Percentiles rank a stretch among this genome's conserved stretches.
Conservation (phyloP, 2,329 filamentous ascomycete genomes). For the Trichoderma arundinaceum region DNA sequence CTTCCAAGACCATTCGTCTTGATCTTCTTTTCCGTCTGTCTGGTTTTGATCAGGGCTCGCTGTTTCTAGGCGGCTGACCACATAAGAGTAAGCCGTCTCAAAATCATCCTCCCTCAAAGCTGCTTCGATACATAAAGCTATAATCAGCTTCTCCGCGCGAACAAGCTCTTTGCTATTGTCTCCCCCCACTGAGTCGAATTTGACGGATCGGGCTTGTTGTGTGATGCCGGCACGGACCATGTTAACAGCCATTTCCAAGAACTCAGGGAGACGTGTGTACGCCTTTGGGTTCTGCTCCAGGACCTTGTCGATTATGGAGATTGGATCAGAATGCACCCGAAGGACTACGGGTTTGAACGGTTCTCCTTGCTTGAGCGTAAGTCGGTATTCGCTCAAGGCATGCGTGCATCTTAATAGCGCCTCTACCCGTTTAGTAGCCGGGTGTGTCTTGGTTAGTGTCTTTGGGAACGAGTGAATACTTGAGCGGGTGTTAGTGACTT, state of each 20-base stretch:
- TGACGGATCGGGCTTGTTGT: constrained; percentile 30
- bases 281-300: constrained; percentile 76
- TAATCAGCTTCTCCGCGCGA: constrained; percentile 68
- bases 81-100: constrained; percentile 85
- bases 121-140: constrained; percentile 80
- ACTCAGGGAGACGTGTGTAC: constrained; percentile 76
- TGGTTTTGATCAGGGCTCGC: constrained; percentile 24
- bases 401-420: constrained; percentile 76
- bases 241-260: constrained; percentile 70
- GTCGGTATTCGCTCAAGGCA: constrained; percentile 73
- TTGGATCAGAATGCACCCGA: constrained; percentile 75
- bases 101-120: constrained; percentile 79
- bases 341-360: constrained; percentile 80
- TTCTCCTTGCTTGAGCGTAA: constrained; percentile 79
- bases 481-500: neutral
- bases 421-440: constrained; percentile 60
- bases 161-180: constrained; percentile 42
- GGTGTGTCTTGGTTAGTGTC: constrained; percentile 58
- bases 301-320: constrained; percentile 73
- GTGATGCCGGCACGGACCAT: constrained; percentile 66
- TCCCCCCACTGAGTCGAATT: constrained; percentile 30
- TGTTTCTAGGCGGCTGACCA: constrained; percentile 69
- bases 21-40: constrained; percentile 28
- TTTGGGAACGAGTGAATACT: constrained; percentile 69
- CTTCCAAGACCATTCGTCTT: constrained; percentile 76